Evolutionary conservation across 2,329 filamentous ascomycete species (phyloP), one percentile per base, ranked within the genome.

Genomic region (Eutypa lata): DNA sequence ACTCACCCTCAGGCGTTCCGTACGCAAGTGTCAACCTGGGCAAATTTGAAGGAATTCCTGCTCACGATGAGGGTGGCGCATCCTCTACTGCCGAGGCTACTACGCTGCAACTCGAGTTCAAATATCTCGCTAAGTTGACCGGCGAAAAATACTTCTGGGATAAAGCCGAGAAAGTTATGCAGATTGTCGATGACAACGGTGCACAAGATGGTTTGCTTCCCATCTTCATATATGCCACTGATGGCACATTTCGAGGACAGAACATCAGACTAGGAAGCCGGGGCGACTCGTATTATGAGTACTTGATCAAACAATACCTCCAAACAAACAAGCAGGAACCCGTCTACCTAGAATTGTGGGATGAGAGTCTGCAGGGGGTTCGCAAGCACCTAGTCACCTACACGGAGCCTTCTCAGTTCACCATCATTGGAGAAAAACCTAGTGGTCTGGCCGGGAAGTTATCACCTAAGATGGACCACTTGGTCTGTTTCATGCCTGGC

Each of bases 251-350:
- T 73, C 81, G 84, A 48, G 91, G 90, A 19, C 73, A 84, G 19
- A 96, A 97, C 66, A 93, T 99, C 64, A 89, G 94, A 18, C 80
- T 97, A 21, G 94, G 94, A 38, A 97, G 91, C 68, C 84, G 94
- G 56, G 94, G 94, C 45, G 94, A 99, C 75, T 97, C 92, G 47
- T 99, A 97, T 74, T 99, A 99, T 73, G 91, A 99, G 73, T 99
- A 99, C 70, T 83, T 99, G 48, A 95, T 97, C 77, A 99, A 99
- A 75, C 94, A 99, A 70, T 97, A 96, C 68, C 79, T 97, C 19
- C 94, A 99, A 71, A 99, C 94, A 13, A 90, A 89, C 52, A 85
- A 89, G 68, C 80, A 92, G 65, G 93, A 99, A 69, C 79, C 85
- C 0, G 74, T 97, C 16, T 99, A 99, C 71, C 79, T 87, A 59